Percentiles rank a stretch among this genome's conserved stretches.
phyloP scores from a whole-genome alignment of 2,329 filamentous ascomycete genomes.

The Amesomyces nigricolor region DNA sequence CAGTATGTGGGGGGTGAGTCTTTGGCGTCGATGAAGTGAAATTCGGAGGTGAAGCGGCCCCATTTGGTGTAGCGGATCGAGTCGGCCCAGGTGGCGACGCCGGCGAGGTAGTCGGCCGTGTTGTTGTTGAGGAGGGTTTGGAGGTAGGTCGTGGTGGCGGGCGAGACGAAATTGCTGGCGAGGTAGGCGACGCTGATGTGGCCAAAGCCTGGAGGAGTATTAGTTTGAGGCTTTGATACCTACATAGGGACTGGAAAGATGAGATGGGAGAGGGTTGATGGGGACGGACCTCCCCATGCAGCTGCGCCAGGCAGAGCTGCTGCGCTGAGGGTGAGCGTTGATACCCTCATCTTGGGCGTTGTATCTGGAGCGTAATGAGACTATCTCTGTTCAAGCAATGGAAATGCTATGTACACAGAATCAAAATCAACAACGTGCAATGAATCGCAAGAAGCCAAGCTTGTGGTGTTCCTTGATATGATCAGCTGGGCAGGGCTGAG shows the following conservation, averaged over 20 bases:
- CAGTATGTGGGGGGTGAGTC: slow-evolving; percentile 55
- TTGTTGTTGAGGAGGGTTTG: slow-evolving; percentile 51
- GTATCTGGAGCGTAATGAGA: neutral
- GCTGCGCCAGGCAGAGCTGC: slow-evolving; percentile 32
- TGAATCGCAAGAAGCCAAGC: neutral
- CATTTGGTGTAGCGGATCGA: slow-evolving; percentile 59
- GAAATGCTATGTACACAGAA: neutral
- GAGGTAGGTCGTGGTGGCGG: slow-evolving; percentile 51
- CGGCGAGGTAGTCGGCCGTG: slow-evolving; percentile 54
- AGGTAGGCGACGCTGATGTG: slow-evolving; percentile 62
- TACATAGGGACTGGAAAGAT: neutral
- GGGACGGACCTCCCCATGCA: slow-evolving; percentile 35
- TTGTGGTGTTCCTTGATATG: neutral
- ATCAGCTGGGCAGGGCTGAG: slow-evolving; percentile 5
- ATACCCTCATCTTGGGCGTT: slow-evolving; percentile 21
- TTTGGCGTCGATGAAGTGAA: slow-evolving; percentile 66
- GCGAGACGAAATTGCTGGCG: slow-evolving; percentile 54
- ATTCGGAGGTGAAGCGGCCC: slow-evolving; percentile 55
- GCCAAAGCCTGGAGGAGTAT: slow-evolving; percentile 45
- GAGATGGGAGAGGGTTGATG: slow-evolving; percentile 26
- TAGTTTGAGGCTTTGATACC: neutral
- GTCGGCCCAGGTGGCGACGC: slow-evolving; percentile 63
- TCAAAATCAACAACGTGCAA: neutral
- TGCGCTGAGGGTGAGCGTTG: slow-evolving; percentile 22
- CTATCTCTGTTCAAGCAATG: neutral